Evolutionary conservation across 257 asterid genomes (phyloP).

Genomic region (Penstemon davidsonii): DNA sequence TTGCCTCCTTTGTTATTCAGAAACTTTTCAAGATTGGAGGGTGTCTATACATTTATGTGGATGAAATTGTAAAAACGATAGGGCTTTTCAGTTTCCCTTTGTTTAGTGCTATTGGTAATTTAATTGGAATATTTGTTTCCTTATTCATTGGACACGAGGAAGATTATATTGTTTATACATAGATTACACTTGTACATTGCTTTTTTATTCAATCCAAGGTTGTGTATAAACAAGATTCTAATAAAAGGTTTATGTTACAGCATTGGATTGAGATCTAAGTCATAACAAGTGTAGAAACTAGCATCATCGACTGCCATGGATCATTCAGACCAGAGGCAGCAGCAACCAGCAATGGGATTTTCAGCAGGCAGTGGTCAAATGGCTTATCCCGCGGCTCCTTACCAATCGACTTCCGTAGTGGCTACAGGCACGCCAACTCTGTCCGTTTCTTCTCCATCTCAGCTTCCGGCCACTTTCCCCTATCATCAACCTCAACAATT

Average conservation of each 20-base stretch:
- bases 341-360: slow-evolving; percentile 34
- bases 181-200: no score
- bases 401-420: slow-evolving; percentile 34
- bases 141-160: no score
- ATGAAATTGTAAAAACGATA: no score
- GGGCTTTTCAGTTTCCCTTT: no score
- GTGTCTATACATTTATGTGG: no score
- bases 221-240: no score
- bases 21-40: no score
- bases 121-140: no score
- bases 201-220: no score
- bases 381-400: slow-evolving; percentile 37
- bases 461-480: slow-evolving; percentile 38
- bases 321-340: slow-evolving; percentile 45
- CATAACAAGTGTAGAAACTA: not conserved
- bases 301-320: slow-evolving; percentile 36
- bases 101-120: no score
- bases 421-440: slow-evolving; percentile 47
- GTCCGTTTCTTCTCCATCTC: slow-evolving; percentile 47
- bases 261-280: slow-evolving; percentile 23
- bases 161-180: no score
- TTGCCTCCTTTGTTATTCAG: no score
- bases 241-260: slow-evolving; percentile 27
- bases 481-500: slow-evolving; percentile 53
- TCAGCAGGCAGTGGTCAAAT: slow-evolving; percentile 32